Percentiles rank a stretch among this genome's conserved stretches.
Evolutionary conservation across 352 stramenopile species (phyloP).

Genomic region (Pythium volutum): DNA sequence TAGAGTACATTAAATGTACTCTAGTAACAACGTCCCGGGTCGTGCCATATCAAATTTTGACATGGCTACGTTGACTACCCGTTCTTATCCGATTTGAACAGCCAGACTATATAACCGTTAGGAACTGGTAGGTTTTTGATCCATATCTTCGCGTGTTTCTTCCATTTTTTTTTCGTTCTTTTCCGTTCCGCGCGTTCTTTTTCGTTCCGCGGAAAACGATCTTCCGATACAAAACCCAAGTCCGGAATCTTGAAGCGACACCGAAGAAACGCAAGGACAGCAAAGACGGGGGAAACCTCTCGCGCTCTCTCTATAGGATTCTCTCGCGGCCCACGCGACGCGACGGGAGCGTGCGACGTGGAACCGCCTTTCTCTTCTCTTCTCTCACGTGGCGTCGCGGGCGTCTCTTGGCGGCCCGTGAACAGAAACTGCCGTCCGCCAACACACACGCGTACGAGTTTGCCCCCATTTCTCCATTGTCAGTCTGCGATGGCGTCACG

Average conservation of each 20-base stretch:
- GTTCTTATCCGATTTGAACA: slow-evolving; percentile 19
- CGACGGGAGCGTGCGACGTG: not conserved
- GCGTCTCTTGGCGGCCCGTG: not conserved
- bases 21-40: slow-evolving; percentile 40
- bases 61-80: slow-evolving; percentile 55
- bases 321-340: not conserved
- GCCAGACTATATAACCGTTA: not conserved
- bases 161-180: not conserved
- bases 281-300: not conserved
- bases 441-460: not conserved
- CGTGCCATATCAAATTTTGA: too few relatives aligned
- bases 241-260: slow-evolving; percentile 19
- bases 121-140: not conserved
- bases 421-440: not conserved
- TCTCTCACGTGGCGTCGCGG: not conserved
- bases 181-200: slow-evolving; percentile 2
- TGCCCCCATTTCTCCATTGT: not conserved
- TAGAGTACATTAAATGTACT: too few relatives aligned
- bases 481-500: slow-evolving; percentile 8
- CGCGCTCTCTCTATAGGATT: not conserved
- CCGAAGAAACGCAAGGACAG: not conserved
- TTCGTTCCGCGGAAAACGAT: slow-evolving; percentile 6
- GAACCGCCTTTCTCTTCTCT: not conserved
- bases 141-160: not conserved
- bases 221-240: slow-evolving; percentile 9